phyloP scores from a whole-genome alignment of 805 yeast genomes.

The Nakazawaea peltata region DNA sequence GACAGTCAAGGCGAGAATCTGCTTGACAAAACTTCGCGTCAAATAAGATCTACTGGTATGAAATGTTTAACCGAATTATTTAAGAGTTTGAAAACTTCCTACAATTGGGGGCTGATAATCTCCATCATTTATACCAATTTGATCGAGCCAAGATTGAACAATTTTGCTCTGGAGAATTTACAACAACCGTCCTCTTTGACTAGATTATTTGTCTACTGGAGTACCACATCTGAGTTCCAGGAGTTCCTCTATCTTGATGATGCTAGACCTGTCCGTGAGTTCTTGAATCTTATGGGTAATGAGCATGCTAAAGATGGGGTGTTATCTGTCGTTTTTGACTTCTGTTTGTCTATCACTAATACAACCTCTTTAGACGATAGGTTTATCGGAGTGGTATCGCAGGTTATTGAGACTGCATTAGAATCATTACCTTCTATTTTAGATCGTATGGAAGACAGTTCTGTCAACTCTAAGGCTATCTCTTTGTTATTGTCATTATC shows the following conservation, averaged over 20 bases:
- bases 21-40: slow-evolving; percentile 39
- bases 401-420: slow-evolving; percentile 52
- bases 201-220: slow-evolving; percentile 56
- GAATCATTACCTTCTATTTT: slow-evolving; percentile 42
- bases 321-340: slow-evolving; percentile 43
- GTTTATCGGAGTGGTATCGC: slow-evolving; percentile 40
- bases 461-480: slow-evolving; percentile 44
- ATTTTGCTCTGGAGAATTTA: slow-evolving; percentile 69
- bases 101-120: slow-evolving; percentile 50
- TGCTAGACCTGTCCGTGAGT: slow-evolving; percentile 42
- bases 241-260: slow-evolving; percentile 50
- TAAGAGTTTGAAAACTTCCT: slow-evolving; percentile 37
- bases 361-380: slow-evolving; percentile 33
- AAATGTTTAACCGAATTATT: slow-evolving; percentile 55
- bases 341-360: slow-evolving; percentile 38
- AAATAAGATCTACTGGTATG: slow-evolving; percentile 59
- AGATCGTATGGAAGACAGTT: slow-evolving; percentile 30
- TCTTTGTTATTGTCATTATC: slow-evolving; percentile 43
- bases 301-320: slow-evolving; percentile 63
- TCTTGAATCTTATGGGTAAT: slow-evolving; percentile 47
- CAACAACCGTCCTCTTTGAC: slow-evolving; percentile 79
- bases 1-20: slow-evolving; percentile 12
- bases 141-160: slow-evolving; percentile 54
- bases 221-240: slow-evolving; percentile 35
- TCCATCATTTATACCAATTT: slow-evolving; percentile 43